Evolutionary conservation across 129 eudicot species (phyloP).

Genomic region (Flaveria robusta): DNA sequence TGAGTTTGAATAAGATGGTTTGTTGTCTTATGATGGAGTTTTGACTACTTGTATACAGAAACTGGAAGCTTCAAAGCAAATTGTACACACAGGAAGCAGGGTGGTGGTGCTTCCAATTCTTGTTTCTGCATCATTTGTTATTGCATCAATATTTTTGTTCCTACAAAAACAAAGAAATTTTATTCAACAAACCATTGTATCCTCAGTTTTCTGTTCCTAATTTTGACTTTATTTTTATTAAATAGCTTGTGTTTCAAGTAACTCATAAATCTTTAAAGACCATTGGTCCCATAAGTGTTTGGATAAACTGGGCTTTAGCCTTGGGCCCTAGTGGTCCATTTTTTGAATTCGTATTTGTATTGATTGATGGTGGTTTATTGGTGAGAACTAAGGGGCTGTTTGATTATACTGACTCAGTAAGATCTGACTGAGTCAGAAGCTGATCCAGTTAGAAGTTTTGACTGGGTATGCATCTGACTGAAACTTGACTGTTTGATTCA

Average conservation of each 20-base stretch:
- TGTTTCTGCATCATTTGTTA: slow-evolving; percentile 37
- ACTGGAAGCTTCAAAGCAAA: slow-evolving; percentile 25
- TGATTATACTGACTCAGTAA: no score
- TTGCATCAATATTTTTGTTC: slow-evolving; percentile 28
- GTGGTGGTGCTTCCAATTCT: slow-evolving; percentile 25
- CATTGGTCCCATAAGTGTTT: background rate
- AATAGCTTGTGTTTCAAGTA: slow-evolving; percentile 8
- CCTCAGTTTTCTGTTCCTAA: slow-evolving; percentile 22
- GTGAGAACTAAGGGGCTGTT: no score
- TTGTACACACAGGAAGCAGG: slow-evolving; percentile 33
- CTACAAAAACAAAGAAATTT: slow-evolving; percentile 12
- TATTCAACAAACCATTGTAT: slow-evolving; percentile 28
- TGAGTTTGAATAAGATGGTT: background rate
- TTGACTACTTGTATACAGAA: slow-evolving; percentile 28
- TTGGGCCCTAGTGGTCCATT: background rate
- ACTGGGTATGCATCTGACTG: no score
- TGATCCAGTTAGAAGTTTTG: no score
- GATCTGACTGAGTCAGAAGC: no score
- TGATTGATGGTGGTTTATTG: background rate
- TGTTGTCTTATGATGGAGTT: slow-evolving; percentile 2
- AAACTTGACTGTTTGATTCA: no score
- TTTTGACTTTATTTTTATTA: slow-evolving; percentile 30
- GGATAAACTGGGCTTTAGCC: background rate
- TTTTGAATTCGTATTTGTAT: background rate
- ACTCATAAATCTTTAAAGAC: background rate